These are phyloP conservation scores for Castanea crenata DNA, from an alignment of 306 rosid species.

Conservation along the genomic window DNA sequence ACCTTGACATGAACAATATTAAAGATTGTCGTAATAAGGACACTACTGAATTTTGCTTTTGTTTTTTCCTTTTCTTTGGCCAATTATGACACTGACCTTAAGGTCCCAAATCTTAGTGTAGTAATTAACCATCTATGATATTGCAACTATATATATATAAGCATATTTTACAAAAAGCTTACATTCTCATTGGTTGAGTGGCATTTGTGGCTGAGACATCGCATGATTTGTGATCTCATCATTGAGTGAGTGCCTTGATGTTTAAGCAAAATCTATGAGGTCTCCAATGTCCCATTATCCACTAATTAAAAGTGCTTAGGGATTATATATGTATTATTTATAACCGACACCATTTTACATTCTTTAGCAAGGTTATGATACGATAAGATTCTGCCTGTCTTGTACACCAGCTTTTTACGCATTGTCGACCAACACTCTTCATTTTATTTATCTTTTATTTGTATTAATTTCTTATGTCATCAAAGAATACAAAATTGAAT, in stretches of 20 bases:
- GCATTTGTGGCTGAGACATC: constrained; percentile 27
- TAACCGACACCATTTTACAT: constrained; percentile 20
- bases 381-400: constrained; percentile 32
- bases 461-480: neutral
- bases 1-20: constrained; percentile 22
- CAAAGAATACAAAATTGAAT: neutral
- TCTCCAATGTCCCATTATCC: constrained; percentile 2
- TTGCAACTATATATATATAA: neutral
- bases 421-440: constrained; percentile 17
- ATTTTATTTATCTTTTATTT: neutral
- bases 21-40: constrained; percentile 1
- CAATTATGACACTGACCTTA: constrained; percentile 23
- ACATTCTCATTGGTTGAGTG: constrained; percentile 16
- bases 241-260: constrained; percentile 28
- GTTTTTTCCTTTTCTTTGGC: neutral
- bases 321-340: constrained; percentile 13
- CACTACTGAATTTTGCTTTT: neutral
- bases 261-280: constrained; percentile 26
- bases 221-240: constrained; percentile 35
- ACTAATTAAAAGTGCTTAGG: constrained; percentile 9
- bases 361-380: constrained; percentile 3
- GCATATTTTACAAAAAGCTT: neutral
- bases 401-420: constrained; percentile 11
- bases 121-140: neutral
- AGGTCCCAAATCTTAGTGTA: neutral